Conservation (phyloP, 2,329 filamentous ascomycete species). For the Alternaria longipes region DNA sequence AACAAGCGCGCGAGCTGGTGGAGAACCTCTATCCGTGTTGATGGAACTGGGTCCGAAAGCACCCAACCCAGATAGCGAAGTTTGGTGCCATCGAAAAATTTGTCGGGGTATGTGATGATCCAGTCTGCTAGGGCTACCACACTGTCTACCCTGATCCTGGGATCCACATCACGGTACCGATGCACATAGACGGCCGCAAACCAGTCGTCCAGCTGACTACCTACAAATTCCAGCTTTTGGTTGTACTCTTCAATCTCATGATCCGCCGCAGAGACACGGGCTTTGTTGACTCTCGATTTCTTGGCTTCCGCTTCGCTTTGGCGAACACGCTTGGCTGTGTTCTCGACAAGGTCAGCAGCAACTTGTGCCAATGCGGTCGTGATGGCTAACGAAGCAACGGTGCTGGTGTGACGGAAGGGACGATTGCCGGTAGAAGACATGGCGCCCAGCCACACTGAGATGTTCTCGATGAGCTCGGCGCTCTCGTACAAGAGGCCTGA, state of each 20-base stretch:
- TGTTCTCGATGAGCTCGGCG: conserved; percentile 80
- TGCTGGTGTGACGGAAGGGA: conserved; percentile 93
- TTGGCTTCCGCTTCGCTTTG: conserved; percentile 81
- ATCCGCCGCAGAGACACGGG: conserved; percentile 76
- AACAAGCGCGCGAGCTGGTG: conserved; percentile 84
- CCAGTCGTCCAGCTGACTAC: conserved; percentile 79
- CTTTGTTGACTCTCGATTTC: conserved; percentile 79
- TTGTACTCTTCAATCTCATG: conserved; percentile 75
- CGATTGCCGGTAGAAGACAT: conserved; percentile 89
- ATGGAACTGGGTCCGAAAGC: conserved; percentile 79
- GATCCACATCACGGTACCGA: conserved; percentile 92
- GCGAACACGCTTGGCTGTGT: conserved; percentile 78
- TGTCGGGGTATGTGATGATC: conserved; percentile 84
- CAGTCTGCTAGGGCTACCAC: conserved; percentile 86
- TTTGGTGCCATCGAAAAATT: conserved; percentile 91
- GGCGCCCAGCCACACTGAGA: conserved; percentile 86
- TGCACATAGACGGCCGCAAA: conserved; percentile 95
- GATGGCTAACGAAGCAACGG: conserved; percentile 81
- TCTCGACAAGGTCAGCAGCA: conserved; percentile 74
- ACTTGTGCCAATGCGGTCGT: conserved; percentile 79
- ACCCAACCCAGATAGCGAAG: conserved; percentile 96
- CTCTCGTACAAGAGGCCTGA: conserved; percentile 84
- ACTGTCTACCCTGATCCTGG: conserved; percentile 87
- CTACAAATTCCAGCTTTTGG: conserved; percentile 73
- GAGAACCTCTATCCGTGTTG: conserved; percentile 84